A percentile compares a stretch with the other conserved stretches of the same genome.
phyloP scores from a whole-genome alignment of 176 grass and related monocot species.

The Hyparrhenia diplandra region DNA sequence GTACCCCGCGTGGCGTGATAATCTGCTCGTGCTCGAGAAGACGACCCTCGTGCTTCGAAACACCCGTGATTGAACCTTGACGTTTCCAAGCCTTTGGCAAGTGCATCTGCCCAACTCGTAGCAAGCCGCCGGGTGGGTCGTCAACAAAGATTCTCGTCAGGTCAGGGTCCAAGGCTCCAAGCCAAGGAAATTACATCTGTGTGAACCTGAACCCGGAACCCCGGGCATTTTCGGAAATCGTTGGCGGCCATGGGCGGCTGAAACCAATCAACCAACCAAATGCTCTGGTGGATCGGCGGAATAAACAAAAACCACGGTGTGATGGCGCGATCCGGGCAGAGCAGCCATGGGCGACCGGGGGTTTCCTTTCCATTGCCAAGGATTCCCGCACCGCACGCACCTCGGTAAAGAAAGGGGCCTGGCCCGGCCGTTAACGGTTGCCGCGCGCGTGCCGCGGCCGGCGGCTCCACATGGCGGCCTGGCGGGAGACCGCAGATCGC shows the following conservation, averaged over 20 bases:
- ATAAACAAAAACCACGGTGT: too few relatives aligned
- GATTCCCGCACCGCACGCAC: not conserved
- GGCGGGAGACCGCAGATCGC: not conserved
- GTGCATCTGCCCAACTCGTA: not conserved
- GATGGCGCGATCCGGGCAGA: not conserved
- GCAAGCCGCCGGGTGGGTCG: too few relatives aligned
- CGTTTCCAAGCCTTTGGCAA: not conserved
- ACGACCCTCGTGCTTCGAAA: not conserved
- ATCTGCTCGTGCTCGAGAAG: not conserved
- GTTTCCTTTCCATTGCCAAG: not conserved
- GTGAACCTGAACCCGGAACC: not conserved
- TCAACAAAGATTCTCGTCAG: not conserved
- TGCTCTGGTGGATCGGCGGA: not conserved
- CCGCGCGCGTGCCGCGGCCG: not conserved
- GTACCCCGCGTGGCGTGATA: not conserved
- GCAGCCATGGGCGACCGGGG: not conserved
- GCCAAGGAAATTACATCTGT: too few relatives aligned
- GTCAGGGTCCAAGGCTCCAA: not conserved
- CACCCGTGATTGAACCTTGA: not conserved
- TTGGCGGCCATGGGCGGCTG: not conserved
- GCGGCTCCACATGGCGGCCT: slow-evolving; percentile 29
- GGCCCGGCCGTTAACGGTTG: slow-evolving; percentile 29
- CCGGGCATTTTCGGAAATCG: not conserved
- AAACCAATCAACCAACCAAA: not conserved
- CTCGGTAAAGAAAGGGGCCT: not conserved